Evolutionary conservation across 495 filamentous ascomycete genomes (phyloP).

Genomic region (Stereocaulon alpinum): DNA sequence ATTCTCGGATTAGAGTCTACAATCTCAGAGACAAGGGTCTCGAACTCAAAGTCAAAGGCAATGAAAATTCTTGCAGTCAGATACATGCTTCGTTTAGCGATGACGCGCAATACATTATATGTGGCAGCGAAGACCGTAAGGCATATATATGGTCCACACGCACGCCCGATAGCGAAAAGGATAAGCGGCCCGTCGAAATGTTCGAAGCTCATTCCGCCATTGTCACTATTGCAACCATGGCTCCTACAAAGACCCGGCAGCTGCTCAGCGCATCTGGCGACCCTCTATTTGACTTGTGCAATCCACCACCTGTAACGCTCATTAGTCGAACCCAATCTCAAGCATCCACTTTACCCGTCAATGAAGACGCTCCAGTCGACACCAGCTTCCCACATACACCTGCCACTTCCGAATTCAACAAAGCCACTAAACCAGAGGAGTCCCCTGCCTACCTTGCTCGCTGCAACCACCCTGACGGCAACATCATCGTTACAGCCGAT

Average conservation of each 20-base stretch:
- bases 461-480: conserved; percentile 65
- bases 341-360: conserved; percentile 31
- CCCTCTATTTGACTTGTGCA: conserved; percentile 91
- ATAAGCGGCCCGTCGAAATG: conserved; percentile 69
- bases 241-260: conserved; percentile 68
- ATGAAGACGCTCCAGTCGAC: conserved; percentile 17
- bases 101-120: conserved; percentile 78
- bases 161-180: conserved; percentile 46
- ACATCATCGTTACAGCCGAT: conserved; percentile 89
- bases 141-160: conserved; percentile 80
- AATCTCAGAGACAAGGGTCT: conserved; percentile 72
- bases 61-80: conserved; percentile 85
- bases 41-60: conserved; percentile 84
- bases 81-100: conserved; percentile 86
- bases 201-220: conserved; percentile 85
- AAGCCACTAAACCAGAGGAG: conserved; percentile 42
- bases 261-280: conserved; percentile 72
- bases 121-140: conserved; percentile 83
- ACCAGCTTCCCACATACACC: conserved; percentile 22
- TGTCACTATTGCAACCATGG: conserved; percentile 78
- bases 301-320: conserved; percentile 84
- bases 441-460: conserved; percentile 64
- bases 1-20: conserved; percentile 88
- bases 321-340: conserved; percentile 56
- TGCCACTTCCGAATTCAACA: conserved; percentile 36